These are phyloP conservation scores for Cyberlindnera petersonii DNA, from an alignment of 805 yeast species.

Conservation along the genomic window DNA sequence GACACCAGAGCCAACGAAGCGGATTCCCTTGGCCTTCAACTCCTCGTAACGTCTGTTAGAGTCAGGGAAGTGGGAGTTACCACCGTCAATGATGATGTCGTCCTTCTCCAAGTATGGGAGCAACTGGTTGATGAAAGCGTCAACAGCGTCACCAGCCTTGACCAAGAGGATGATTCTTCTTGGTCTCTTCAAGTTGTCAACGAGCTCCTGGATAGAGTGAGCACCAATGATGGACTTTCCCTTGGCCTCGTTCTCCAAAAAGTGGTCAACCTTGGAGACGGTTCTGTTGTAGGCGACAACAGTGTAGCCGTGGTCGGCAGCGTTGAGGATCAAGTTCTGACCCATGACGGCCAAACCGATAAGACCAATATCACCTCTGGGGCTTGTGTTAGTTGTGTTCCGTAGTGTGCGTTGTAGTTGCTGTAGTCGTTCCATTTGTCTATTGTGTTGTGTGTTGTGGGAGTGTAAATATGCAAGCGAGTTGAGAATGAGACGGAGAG, in stretches of 20 bases:
- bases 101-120: conserved; percentile 91
- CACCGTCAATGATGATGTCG: conserved; percentile 98
- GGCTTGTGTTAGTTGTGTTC: conserved; percentile 17
- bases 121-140: conserved; percentile 81
- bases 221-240: conserved; percentile 96
- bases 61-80: conserved; percentile 99
- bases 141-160: conserved; percentile 96
- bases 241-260: conserved; percentile 92
- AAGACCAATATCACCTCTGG: conserved; percentile 93
- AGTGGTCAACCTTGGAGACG: conserved; percentile 90
- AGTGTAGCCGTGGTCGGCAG: conserved; percentile 98
- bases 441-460: no score
- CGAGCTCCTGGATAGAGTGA: conserved; percentile 83
- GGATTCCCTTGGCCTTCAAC: conserved; percentile 79
- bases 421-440: conserved; percentile 9
- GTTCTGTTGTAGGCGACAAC: conserved; percentile 99
- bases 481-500: no score
- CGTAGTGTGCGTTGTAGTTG: conserved; percentile 10
- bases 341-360: conserved; percentile 99
- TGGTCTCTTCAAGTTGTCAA: conserved; percentile 90
- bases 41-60: conserved; percentile 94
- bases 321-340: conserved; percentile 93
- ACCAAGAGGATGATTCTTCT: conserved; percentile 92
- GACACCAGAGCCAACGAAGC: conserved; percentile 98
- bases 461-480: no score